A percentile compares a stretch with the other conserved stretches of the same genome.
These are phyloP conservation scores for Diaporthe sp. DNA, from an alignment of 2,329 filamentous ascomycete species.

Conservation along the genomic window DNA sequence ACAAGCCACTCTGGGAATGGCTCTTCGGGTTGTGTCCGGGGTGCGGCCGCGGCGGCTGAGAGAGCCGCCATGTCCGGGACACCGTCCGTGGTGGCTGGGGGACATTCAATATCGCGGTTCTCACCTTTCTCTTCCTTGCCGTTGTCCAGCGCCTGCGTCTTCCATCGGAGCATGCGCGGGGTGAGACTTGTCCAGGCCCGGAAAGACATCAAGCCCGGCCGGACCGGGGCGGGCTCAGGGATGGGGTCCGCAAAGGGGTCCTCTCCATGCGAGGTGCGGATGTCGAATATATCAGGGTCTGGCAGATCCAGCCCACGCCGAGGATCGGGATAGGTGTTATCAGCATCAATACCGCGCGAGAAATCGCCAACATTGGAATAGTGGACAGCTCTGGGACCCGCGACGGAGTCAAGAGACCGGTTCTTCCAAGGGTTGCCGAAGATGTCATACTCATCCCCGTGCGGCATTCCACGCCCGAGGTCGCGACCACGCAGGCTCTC, in stretches of 20 bases:
- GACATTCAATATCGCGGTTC: accelerated
- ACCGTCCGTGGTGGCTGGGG: not conserved
- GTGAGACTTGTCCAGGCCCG: not conserved
- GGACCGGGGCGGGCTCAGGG: not conserved
- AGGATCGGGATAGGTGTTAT: not conserved
- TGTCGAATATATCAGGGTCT: not conserved
- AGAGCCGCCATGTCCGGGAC: not conserved
- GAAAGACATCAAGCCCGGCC: not conserved
- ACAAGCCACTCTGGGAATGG: not conserved
- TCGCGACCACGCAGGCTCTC: not conserved
- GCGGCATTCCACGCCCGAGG: not conserved
- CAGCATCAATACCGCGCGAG: too few species aligned
- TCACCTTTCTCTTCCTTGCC: too few species aligned
- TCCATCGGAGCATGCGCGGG: not conserved
- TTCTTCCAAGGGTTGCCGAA: not conserved
- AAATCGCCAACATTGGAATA: accelerated
- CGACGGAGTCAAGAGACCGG: not conserved
- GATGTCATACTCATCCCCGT: not conserved
- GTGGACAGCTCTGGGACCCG: not conserved
- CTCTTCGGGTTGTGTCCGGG: not conserved
- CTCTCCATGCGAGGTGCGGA: accelerated
- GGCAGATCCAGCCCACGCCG: not conserved
- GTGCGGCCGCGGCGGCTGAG: not conserved
- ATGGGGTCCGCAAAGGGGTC: not conserved
- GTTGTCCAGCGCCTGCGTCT: not conserved